Conservation (phyloP, 2,329 filamentous ascomycete species). For the Cercospora citrullina region DNA sequence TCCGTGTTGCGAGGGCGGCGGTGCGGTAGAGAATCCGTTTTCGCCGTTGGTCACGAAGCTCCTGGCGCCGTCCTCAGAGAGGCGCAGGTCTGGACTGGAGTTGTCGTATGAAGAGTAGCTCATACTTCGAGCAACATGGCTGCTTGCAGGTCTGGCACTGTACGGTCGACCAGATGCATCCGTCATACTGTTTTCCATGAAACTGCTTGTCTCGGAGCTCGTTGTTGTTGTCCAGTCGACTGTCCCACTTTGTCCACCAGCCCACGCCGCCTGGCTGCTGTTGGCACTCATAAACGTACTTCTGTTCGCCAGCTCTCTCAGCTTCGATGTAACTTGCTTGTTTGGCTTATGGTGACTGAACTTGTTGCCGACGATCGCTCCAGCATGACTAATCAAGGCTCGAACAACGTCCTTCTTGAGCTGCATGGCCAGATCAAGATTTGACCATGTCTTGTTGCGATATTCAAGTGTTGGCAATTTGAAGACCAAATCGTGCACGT, state of each 20-base stretch:
- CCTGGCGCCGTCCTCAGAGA: slow-evolving; percentile 7
- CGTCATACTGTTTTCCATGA: slow-evolving; percentile 24
- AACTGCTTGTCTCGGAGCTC: slow-evolving; percentile 32
- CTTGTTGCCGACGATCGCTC: slow-evolving; percentile 96
- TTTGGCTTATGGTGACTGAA: slow-evolving; percentile 84
- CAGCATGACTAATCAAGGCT: slow-evolving; percentile 90
- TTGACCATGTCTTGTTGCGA: slow-evolving; percentile 98
- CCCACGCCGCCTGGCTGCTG: slow-evolving; percentile 15
- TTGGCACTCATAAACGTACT: slow-evolving; percentile 58
- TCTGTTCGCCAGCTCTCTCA: slow-evolving; percentile 81
- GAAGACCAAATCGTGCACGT: slow-evolving; percentile 97
- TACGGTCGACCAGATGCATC: slow-evolving; percentile 33
- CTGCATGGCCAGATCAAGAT: slow-evolving; percentile 86
- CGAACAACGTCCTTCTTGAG: slow-evolving; percentile 94
- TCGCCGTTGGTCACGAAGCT: slow-evolving; percentile 5
- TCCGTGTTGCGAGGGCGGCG: not conserved
- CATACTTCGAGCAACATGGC: slow-evolving; percentile 32
- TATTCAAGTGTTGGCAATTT: slow-evolving; percentile 91
- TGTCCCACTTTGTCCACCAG: slow-evolving; percentile 9
- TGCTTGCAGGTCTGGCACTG: slow-evolving; percentile 32
- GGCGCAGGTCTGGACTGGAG: slow-evolving; percentile 25
- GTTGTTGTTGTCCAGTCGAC: slow-evolving; percentile 25
- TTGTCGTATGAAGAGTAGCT: slow-evolving; percentile 26
- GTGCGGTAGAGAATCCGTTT: not conserved
- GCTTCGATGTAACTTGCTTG: slow-evolving; percentile 72